Evolutionary conservation across 306 rosid genomes (phyloP), one percentile per base, ranked within the genome.

Genomic region (Argentina anserina): DNA sequence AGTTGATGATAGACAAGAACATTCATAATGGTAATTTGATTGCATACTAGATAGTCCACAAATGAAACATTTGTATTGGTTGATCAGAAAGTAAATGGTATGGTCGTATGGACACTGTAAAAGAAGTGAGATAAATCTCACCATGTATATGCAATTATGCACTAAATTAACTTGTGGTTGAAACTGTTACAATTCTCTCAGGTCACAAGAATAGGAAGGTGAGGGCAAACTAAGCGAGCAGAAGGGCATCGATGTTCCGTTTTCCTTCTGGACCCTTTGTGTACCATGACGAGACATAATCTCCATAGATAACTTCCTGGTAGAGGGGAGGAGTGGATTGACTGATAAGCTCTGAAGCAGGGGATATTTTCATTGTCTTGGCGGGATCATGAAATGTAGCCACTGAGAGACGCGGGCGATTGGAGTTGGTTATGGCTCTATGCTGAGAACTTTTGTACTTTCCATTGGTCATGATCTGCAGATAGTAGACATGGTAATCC

Each of bases 341-440:
- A 13, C 41, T 52, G 55, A 86, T 81, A 56, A 91, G 87, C 71
- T 91, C 91, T 42, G 89, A 69, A 73, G 81, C 87, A 41, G 97
- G 92, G 53, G 86, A 85, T 72, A 89, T 81, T 80, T 77, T 94
- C 45, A 60, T 84, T 34, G 83, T 41, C 84, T 86, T 94, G 2
- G 95, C 86, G 7, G 98, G 97, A 59, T 94, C 98, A 46, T 91
- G 98, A 79, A 94, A 94, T 67, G 98, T 84, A 45, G 97, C 97
- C 43, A 91, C 88, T 1, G 98, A 91, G 42, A 94, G 91, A 41
- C 98, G 87, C 39, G 91, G 79, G 47, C 78, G 79, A 55, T 72
- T 75, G 31, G 92, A 78, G 62, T 91, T 91, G 18, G 97, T 94
- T 37, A 88, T 45, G 52, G 92, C 97, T 70, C 95, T 84, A 71